Conservation (phyloP, 1,139 yeast species). For the Pneumocystis jirovecii region DNA sequence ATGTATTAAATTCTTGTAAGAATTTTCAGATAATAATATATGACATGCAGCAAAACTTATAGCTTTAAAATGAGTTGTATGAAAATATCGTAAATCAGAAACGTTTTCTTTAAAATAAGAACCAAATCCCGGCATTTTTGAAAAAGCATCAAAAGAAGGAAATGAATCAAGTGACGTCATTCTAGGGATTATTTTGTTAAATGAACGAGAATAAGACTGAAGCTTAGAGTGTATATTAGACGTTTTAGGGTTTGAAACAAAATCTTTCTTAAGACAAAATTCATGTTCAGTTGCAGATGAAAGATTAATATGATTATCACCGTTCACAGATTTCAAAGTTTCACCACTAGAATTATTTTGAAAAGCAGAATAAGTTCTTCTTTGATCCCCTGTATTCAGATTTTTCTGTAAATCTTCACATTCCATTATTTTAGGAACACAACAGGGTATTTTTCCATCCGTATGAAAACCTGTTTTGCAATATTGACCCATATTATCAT, state of each 20-base stretch:
- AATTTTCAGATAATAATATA: neutral
- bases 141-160: neutral
- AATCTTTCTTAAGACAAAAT: neutral
- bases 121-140: neutral
- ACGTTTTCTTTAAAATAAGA: neutral
- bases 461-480: neutral
- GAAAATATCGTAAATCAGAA: neutral
- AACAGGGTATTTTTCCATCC: neutral
- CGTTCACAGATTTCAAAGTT: neutral
- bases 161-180: neutral
- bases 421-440: neutral
- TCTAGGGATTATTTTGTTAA: neutral
- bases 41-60: neutral
- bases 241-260: neutral
- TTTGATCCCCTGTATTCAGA: neutral
- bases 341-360: neutral
- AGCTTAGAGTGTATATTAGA: neutral
- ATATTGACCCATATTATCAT: conserved; percentile 8
- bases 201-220: neutral
- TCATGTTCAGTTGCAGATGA: neutral
- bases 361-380: neutral
- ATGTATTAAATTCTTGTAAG: neutral
- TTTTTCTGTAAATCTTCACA: neutral
- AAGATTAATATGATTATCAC: neutral
- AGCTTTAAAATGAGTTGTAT: neutral